Evolutionary conservation across 768 basidiomycete genomes (phyloP), one percentile per base, ranked within the genome.

Genomic region (Mycena latifolia): DNA sequence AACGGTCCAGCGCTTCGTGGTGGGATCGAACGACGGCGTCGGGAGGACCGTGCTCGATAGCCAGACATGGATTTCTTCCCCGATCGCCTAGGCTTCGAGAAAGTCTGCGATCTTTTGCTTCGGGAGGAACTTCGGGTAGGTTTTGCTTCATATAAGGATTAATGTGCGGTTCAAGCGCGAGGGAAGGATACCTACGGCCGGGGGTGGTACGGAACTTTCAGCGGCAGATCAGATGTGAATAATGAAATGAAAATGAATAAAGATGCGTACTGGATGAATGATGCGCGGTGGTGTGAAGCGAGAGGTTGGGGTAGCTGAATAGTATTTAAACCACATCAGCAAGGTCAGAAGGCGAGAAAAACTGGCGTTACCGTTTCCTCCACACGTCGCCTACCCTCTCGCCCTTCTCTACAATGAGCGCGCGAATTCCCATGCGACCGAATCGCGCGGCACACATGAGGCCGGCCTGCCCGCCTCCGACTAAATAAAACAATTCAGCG

Each of bases 401-500:
- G 31, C 81, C 76, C 73, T 78, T 82, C 74, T 89, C 88, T 55
- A 88, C 73, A 27, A 88, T 73, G 9, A 89, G 76, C 20, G 77
- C 75, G 10, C 76, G 71, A 15, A 87, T 73, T 43, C 81, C 85
- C 27, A 86, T 74, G 18, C 79, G 77, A 63, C 85, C 82, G 53
- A 89, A 81, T 33, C 87, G 78, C 18, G 86, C 88, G 0, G 86
- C 86, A 41, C 84, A 71, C 28, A 84, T 85, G 43, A 90, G 72
- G 4, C 89, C 89, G 39, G 82, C 79, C 63, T 89, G 88, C 2
- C 87, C 85, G 12, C 77, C 85, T 3, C 86, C 83, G 39, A 85
- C 67, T 68, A 27, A 12, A 35, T 15, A 5, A 51, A 27, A 5
- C 1, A 39, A 14, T 7, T 27, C 24, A 28, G 5, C 6, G 37